Base-by-base conservation (phyloP, 306 rosid genomes). In the Ziziphus jujuba region DNA sequence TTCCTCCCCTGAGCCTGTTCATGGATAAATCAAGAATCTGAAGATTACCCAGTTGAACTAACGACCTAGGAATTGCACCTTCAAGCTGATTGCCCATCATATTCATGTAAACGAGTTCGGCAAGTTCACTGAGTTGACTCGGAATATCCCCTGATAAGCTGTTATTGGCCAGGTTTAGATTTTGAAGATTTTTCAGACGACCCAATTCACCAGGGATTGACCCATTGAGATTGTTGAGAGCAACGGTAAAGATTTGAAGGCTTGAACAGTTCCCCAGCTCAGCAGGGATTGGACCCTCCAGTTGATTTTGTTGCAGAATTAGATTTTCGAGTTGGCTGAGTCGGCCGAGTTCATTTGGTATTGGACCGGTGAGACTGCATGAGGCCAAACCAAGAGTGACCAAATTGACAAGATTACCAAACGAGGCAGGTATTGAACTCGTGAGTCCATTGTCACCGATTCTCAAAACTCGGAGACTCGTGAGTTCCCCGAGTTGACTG, bases 241-340 rank as follows among this genome's bases (percentile, higher is more conserved):
- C 86, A 34, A 80, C 87, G 24, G 96, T 80, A 82, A 93, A 81
- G 25, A 80, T 3, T 7, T 78, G 65, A 79, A 93, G 96, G 69
- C 90, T 81, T 11, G 95, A 83, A 55, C 96, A 88, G 80, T 90
- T 93, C 9, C 89, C 95, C 45, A 93, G 71, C 84, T 93, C 90
- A 36, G 71, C 35, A 0, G 99, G 99, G 65, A 93, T 83, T 58
- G 87, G 82, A 63, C 99, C 96, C 59, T 47, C 74, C 16, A 93
- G 80, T 28, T 73, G 86, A 59, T 93, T 93, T 5, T 82, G 80
- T 54, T 93, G 96, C 15, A 93, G 67, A 65, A 90, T 44, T 25
- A 90, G 70, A 49, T 71, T 79, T 84, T 82, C 74, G 33, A 90
- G 1, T 44, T 33, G 76, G 65, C 73, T 45, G 67, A 93, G 97